Evolutionary conservation across 208 protist genomes (phyloP).

Genomic region (Wallacemonas collosoma): DNA sequence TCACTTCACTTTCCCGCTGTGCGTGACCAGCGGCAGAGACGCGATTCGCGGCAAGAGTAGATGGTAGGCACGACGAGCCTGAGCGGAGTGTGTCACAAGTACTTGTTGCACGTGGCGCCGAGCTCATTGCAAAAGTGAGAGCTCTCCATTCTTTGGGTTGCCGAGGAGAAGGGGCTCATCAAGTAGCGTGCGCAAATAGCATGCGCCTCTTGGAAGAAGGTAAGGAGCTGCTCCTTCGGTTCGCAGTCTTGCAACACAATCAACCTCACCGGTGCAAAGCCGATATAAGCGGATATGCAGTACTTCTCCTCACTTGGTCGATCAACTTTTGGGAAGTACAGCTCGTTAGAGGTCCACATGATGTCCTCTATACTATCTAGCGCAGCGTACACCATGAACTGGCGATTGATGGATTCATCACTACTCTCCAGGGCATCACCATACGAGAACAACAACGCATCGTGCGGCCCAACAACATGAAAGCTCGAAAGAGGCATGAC

Average conservation of each 20-base stretch:
- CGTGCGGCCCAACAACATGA: conserved; percentile 33
- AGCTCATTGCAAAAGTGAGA: conserved; percentile 25
- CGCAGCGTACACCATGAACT: conserved; percentile 52
- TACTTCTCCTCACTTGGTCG: conserved; percentile 46
- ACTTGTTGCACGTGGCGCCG: conserved; percentile 20
- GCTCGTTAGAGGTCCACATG: conserved; percentile 48
- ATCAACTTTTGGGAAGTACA: conserved; percentile 50
- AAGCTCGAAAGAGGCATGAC: conserved; percentile 34
- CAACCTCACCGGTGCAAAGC: conserved; percentile 48
- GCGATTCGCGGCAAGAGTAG: too few species aligned
- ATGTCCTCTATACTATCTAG: conserved; percentile 56
- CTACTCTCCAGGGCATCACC: conserved; percentile 12
- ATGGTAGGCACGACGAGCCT: neutral
- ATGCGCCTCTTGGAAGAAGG: conserved; percentile 55
- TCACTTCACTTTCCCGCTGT: too few species aligned
- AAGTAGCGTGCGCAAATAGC: conserved; percentile 49
- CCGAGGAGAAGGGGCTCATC: conserved; percentile 45
- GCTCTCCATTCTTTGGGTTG: conserved; percentile 29
- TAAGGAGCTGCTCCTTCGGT: conserved; percentile 37
- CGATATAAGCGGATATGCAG: conserved; percentile 60
- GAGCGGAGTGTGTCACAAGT: conserved; percentile 19
- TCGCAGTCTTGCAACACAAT: conserved; percentile 59
- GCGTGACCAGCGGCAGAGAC: too few species aligned
- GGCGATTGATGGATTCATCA: conserved; percentile 27
- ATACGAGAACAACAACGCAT: conserved; percentile 32